These are phyloP conservation scores for Lichtheimia corymbifera DNA, from an alignment of 371 early-diverging fungal species.

Conservation along the genomic window DNA sequence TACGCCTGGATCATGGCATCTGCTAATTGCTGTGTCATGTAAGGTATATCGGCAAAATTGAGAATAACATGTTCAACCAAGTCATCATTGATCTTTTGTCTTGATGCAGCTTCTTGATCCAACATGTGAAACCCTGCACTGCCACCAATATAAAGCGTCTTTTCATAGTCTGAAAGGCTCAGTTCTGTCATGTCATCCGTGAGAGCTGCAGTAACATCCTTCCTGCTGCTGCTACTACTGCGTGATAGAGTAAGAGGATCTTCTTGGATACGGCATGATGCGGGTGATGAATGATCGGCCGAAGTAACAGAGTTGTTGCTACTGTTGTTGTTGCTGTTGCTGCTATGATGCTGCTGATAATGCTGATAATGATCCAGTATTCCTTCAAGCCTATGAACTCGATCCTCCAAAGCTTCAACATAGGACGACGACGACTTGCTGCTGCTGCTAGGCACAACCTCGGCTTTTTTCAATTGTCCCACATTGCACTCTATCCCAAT, in stretches of 20 bases:
- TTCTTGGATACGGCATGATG: background rate
- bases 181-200: constrained; percentile 12
- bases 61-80: constrained; percentile 42
- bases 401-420: constrained; percentile 34
- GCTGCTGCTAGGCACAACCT: background rate
- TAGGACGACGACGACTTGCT: constrained; percentile 9
- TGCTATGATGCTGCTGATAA: background rate
- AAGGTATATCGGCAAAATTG: constrained; percentile 32
- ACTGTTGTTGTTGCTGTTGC: background rate
- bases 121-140: constrained; percentile 39
- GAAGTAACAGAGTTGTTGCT: background rate
- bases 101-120: constrained; percentile 6
- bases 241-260: background rate
- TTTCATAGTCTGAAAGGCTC: constrained; percentile 37
- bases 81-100: constrained; percentile 42
- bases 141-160: constrained; percentile 38
- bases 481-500: constrained; percentile 11
- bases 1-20: constrained; percentile 37
- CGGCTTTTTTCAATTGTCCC: background rate
- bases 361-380: constrained; percentile 18
- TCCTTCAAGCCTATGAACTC: constrained; percentile 37
- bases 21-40: constrained; percentile 26
- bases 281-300: background rate
- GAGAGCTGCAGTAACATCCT: background rate
- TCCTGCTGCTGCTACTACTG: too few species aligned